Percentiles rank a stretch among this genome's conserved stretches.
Conservation (phyloP, 2,329 filamentous ascomycete genomes). For the Rhynchosporium agropyri region DNA sequence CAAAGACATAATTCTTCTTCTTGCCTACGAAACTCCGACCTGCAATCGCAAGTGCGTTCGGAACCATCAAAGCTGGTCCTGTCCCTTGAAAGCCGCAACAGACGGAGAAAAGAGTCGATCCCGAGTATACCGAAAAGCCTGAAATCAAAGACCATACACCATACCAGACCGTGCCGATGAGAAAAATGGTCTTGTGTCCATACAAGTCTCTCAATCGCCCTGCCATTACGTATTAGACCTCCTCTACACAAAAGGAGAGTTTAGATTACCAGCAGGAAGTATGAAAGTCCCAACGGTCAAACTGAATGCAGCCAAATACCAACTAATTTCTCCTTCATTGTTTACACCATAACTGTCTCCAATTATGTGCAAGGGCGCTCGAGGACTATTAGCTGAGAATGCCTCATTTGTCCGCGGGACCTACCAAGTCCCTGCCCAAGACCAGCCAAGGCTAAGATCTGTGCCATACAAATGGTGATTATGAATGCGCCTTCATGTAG, state of each 20-base stretch:
- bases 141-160: conserved; percentile 32
- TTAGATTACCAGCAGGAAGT: conserved; percentile 47
- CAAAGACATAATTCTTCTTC: conserved; percentile 48
- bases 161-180: conserved; percentile 49
- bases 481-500: conserved; percentile 46
- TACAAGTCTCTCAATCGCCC: conserved; percentile 53
- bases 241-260: background rate
- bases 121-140: conserved; percentile 28
- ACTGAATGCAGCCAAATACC: conserved; percentile 60
- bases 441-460: conserved; percentile 50
- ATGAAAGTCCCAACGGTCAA: conserved; percentile 57
- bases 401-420: background rate
- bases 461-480: conserved; percentile 48
- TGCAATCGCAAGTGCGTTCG: conserved; percentile 55
- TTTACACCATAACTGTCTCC: conserved; percentile 49
- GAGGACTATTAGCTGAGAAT: background rate
- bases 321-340: conserved; percentile 51
- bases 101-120: conserved; percentile 46
- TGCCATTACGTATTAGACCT: background rate
- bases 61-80: conserved; percentile 53
- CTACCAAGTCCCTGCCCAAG: conserved; percentile 44
- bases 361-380: conserved; percentile 51
- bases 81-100: conserved; percentile 57
- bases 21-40: conserved; percentile 50
- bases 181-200: conserved; percentile 52